Conservation (phyloP, 768 basidiomycete species). For the Brasilioporus rufonigricans region DNA sequence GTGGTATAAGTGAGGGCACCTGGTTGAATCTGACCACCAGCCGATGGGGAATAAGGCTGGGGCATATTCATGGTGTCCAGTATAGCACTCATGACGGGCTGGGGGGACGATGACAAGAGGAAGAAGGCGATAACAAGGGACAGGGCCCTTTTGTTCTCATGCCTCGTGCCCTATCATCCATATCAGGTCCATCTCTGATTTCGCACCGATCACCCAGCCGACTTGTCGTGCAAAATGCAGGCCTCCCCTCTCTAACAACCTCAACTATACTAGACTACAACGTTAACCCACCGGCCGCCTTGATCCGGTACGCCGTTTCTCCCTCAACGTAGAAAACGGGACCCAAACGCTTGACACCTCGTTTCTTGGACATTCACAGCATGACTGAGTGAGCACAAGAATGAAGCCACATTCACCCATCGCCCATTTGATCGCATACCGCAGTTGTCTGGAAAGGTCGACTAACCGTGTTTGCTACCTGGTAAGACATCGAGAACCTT, state of each 20-base stretch:
- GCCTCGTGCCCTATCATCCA: constrained; percentile 30
- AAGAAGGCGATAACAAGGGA: constrained; percentile 4
- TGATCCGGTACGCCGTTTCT: background rate
- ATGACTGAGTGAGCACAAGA: background rate
- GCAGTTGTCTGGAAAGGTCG: constrained; percentile 32
- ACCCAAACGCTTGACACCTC: constrained; percentile 43
- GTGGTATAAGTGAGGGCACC: constrained; percentile 78
- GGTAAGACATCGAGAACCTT: background rate
- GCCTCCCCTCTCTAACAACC: background rate
- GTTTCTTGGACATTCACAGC: constrained; percentile 45
- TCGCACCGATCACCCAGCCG: constrained; percentile 2
- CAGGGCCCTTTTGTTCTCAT: constrained; percentile 21
- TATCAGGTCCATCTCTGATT: constrained; percentile 34
- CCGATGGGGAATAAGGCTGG: constrained; percentile 30
- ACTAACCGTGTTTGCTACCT: background rate
- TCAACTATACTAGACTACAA: background rate
- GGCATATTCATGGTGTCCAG: constrained; percentile 27
- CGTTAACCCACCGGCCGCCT: background rate
- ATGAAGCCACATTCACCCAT: background rate
- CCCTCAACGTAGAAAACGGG: background rate
- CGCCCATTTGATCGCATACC: background rate
- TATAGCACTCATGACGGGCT: constrained; percentile 18
- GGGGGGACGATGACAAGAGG: constrained; percentile 8
- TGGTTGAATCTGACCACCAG: constrained; percentile 49
- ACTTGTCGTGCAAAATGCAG: background rate